Conservation (phyloP, 108 stramenopile species). For the Skeletonema potamos region DNA sequence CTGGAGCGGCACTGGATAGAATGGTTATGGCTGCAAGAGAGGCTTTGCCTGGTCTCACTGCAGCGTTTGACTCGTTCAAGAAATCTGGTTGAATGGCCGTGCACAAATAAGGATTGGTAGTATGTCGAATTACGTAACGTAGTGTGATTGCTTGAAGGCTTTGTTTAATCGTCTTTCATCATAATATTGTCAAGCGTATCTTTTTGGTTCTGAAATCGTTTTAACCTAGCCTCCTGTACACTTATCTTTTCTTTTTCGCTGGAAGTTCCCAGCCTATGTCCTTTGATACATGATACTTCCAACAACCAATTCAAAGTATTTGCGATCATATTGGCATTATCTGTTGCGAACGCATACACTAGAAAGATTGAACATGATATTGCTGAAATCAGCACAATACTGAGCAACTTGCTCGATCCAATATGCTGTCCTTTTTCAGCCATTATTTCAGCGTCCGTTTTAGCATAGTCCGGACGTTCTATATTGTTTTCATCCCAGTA, state of each 20-base stretch:
- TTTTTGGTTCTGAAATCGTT: slow-evolving; percentile 34
- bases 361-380: background rate
- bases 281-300: slow-evolving; percentile 6
- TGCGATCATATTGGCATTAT: background rate
- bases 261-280: slow-evolving; percentile 26
- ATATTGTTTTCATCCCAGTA: slow-evolving; percentile 76
- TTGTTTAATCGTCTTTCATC: slow-evolving; percentile 31
- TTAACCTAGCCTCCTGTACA: slow-evolving; percentile 36
- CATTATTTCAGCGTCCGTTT: slow-evolving; percentile 66
- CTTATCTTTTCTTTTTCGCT: background rate
- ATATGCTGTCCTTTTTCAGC: slow-evolving; percentile 34
- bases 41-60: slow-evolving; percentile 74
- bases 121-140: slow-evolving; percentile 25
- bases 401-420: background rate
- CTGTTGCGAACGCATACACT: background rate
- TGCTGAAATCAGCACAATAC: background rate
- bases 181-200: slow-evolving; percentile 25
- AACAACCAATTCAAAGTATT: slow-evolving; percentile 1
- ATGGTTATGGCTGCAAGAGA: slow-evolving; percentile 64
- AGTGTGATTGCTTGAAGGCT: slow-evolving; percentile 9
- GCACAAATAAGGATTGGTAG: background rate
- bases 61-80: slow-evolving; percentile 35
- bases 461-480: slow-evolving; percentile 71
- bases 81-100: background rate
- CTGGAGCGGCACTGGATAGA: slow-evolving; percentile 64